Conservation (phyloP, 2,329 filamentous ascomycete species). For the Hymenoscyphus linearis region DNA sequence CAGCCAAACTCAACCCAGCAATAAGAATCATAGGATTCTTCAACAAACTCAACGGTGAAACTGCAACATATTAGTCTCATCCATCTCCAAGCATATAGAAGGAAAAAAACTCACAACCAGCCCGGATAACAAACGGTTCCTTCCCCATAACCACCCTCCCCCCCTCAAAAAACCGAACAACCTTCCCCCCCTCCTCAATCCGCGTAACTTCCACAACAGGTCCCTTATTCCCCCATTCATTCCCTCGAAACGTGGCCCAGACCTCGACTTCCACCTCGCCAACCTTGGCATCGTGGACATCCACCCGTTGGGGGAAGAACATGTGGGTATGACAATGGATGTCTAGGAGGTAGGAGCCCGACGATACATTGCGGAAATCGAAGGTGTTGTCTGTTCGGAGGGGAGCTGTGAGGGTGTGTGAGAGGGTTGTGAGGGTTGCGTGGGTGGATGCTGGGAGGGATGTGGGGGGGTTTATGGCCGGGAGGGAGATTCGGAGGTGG, state of each 20-base stretch:
- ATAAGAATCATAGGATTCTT: slow-evolving; percentile 98
- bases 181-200: slow-evolving; percentile 31
- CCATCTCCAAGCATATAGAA: neutral
- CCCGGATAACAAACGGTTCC: slow-evolving; percentile 71
- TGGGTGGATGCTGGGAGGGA: slow-evolving; percentile 52
- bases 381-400: slow-evolving; percentile 67
- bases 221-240: slow-evolving; percentile 85
- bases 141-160: slow-evolving; percentile 51
- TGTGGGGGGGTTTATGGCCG: slow-evolving; percentile 33
- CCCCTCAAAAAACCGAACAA: slow-evolving; percentile 32
- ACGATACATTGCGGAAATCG: slow-evolving; percentile 65
- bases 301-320: slow-evolving; percentile 77
- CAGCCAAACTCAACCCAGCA: slow-evolving; percentile 71
- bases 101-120: slow-evolving; percentile 58
- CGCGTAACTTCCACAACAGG: slow-evolving; percentile 45
- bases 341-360: slow-evolving; percentile 75
- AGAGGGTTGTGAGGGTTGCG: slow-evolving; percentile 58
- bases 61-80: slow-evolving; percentile 37
- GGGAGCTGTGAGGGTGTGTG: slow-evolving; percentile 49
- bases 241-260: slow-evolving; percentile 83
- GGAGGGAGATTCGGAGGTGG: slow-evolving; percentile 27
- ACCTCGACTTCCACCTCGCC: slow-evolving; percentile 47
- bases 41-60: slow-evolving; percentile 74
- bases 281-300: slow-evolving; percentile 45
- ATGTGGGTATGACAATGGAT: slow-evolving; percentile 68